A percentile compares a stretch with the other conserved stretches of the same genome.
phyloP scores from a whole-genome alignment of 768 basidiomycete genomes.

The Termitomyces sp. region DNA sequence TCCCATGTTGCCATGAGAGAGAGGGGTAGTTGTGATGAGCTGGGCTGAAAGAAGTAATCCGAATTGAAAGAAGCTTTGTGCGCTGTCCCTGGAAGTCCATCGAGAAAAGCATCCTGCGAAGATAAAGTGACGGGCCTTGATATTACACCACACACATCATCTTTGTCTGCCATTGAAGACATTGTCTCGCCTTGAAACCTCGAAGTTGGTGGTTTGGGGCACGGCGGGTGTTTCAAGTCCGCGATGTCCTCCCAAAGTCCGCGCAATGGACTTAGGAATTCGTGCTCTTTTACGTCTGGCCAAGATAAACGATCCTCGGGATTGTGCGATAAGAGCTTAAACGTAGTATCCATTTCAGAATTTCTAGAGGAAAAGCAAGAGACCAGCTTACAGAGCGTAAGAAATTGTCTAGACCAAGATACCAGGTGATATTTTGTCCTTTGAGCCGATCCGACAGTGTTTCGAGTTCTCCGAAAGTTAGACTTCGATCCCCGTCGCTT shows the following conservation, averaged over 20 bases:
- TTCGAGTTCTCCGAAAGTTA: constrained; percentile 19
- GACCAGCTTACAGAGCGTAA: constrained; percentile 18
- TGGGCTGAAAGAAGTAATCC: neutral
- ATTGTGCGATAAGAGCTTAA: constrained; percentile 22
- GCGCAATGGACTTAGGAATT: constrained; percentile 21
- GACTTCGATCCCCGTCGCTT: constrained; percentile 16
- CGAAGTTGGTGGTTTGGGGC: constrained; percentile 16
- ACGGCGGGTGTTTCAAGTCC: constrained; percentile 23
- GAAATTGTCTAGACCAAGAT: constrained; percentile 14
- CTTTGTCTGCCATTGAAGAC: neutral
- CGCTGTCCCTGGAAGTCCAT: neutral
- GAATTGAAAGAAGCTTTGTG: neutral
- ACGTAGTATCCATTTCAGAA: neutral
- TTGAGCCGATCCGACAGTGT: constrained; percentile 6
- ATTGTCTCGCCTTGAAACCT: constrained; percentile 8
- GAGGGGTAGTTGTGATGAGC: constrained; percentile 4
- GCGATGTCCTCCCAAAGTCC: constrained; percentile 26
- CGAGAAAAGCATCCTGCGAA: neutral
- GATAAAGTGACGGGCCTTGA: neutral
- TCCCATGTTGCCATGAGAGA: neutral
- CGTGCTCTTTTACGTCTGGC: constrained; percentile 19
- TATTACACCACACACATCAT: neutral
- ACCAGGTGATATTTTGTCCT: neutral
- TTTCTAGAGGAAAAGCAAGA: neutral
- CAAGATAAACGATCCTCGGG: constrained; percentile 22